Evolutionary conservation across 2,329 filamentous ascomycete genomes (phyloP).

Genomic region (Pyrenochaeta sp.): DNA sequence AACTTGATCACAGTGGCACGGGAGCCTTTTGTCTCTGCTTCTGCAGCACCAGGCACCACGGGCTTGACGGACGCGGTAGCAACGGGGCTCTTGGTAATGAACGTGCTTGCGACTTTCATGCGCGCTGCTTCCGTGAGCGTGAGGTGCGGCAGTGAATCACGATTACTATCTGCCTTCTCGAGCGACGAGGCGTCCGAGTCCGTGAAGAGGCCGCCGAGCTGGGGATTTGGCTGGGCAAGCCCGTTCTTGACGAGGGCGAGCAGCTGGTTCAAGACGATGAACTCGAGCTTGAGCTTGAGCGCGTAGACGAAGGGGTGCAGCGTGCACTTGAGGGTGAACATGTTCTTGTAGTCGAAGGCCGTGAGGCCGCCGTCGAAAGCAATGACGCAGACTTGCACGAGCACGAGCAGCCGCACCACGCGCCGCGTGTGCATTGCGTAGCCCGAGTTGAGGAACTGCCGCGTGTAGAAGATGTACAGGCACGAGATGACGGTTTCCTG

Average conservation of each 20-base stretch:
- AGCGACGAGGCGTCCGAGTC: slow-evolving; percentile 2
- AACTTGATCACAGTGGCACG: neutral
- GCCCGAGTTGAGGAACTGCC: slow-evolving; percentile 49
- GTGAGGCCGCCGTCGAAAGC: slow-evolving; percentile 9
- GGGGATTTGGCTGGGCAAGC: neutral
- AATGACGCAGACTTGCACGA: slow-evolving; percentile 13
- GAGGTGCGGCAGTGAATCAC: neutral
- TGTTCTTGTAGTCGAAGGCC: slow-evolving; percentile 12
- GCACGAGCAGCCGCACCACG: slow-evolving; percentile 8
- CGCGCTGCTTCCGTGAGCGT: neutral
- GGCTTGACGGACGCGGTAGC: neutral
- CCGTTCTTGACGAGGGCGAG: slow-evolving; percentile 9
- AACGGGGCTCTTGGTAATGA: slow-evolving; percentile 4
- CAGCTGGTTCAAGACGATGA: slow-evolving; percentile 54
- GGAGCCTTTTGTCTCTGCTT: too few species aligned
- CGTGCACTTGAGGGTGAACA: slow-evolving; percentile 17
- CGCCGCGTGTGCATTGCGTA: slow-evolving; percentile 6
- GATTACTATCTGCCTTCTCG: neutral
- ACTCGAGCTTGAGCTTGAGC: slow-evolving; percentile 58
- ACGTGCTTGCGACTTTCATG: slow-evolving; percentile 5
- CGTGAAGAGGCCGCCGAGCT: neutral
- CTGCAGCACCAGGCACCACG: neutral
- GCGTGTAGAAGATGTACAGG: slow-evolving; percentile 58
- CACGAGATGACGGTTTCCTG: slow-evolving; percentile 41
- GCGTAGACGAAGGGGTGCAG: slow-evolving; percentile 49